Evolutionary conservation across 164 flowering plant species (phyloP).

Genomic region (Aristolochia californica): DNA sequence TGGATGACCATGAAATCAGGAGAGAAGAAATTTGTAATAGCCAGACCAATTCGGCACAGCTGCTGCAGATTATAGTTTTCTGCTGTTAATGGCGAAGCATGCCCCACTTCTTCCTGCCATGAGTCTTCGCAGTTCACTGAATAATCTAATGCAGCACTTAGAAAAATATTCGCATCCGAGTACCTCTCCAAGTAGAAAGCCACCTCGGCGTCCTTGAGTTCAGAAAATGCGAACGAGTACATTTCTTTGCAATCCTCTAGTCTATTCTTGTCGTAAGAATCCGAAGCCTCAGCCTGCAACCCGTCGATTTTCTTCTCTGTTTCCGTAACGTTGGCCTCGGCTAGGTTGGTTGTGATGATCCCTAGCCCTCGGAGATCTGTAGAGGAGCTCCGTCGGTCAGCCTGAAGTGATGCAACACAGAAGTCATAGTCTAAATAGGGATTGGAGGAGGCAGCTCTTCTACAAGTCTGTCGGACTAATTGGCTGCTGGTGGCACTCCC

Average conservation of each 20-base stretch:
- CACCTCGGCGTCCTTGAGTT: constrained; percentile 17
- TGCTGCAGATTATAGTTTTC: constrained; percentile 24
- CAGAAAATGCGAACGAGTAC: constrained; percentile 31
- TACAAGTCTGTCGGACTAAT: constrained; percentile 33
- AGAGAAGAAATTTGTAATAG: constrained; percentile 5
- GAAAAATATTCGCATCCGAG: constrained; percentile 25
- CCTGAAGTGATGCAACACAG: constrained; percentile 32
- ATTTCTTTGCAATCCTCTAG: constrained; percentile 34
- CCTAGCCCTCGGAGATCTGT: constrained; percentile 33
- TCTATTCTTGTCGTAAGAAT: constrained; percentile 11
- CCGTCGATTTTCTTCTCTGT: constrained; percentile 18
- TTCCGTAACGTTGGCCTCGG: constrained; percentile 25
- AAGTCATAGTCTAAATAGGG: constrained; percentile 34
- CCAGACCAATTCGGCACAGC: constrained; percentile 36
- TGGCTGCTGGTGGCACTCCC: not conserved
- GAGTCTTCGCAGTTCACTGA: constrained; percentile 53
- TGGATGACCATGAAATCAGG: too few relatives aligned
- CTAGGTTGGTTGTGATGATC: constrained; percentile 27
- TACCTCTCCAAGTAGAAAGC: constrained; percentile 19
- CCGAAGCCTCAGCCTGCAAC: constrained; percentile 20
- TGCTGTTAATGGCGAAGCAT: constrained; percentile 39
- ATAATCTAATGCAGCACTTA: constrained; percentile 36
- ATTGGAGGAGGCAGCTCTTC: constrained; percentile 15
- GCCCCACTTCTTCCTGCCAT: constrained; percentile 29
- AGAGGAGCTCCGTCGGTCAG: constrained; percentile 29